A percentile compares a stretch with the other conserved stretches of the same genome.
These are phyloP conservation scores for Dalechampia spathulata DNA, from an alignment of 441 rosid genomes.

Conservation along the genomic window DNA sequence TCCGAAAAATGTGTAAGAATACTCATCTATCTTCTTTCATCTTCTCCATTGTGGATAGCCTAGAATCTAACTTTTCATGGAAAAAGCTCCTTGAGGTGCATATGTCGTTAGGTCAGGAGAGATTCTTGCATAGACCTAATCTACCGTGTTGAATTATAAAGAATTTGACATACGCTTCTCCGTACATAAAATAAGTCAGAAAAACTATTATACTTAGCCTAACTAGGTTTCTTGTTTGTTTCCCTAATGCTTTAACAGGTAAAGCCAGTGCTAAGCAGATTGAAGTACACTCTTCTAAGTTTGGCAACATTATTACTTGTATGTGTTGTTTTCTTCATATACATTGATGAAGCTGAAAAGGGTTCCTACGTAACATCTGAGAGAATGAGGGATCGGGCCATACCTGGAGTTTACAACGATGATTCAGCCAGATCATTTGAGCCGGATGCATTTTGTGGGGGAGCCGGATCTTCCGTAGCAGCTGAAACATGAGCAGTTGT, in stretches of 20 bases:
- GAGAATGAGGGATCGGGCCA: constrained; percentile 31
- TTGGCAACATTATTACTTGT: constrained; percentile 54
- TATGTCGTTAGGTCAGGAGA: too few relatives aligned
- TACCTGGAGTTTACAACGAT: constrained; percentile 76
- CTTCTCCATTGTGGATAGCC: too few relatives aligned
- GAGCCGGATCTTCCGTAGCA: constrained; percentile 41
- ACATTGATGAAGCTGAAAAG: constrained; percentile 43
- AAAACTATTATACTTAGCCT: too few relatives aligned
- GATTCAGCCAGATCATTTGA: constrained; percentile 84
- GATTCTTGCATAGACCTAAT: too few relatives aligned
- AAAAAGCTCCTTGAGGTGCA: too few relatives aligned
- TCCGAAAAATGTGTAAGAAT: too few relatives aligned
- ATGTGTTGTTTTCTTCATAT: constrained; percentile 47
- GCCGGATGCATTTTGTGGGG: constrained; percentile 83
- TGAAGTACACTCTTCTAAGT: constrained; percentile 61
- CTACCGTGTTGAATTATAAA: too few relatives aligned
- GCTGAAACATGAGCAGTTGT: neutral
- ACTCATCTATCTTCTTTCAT: too few relatives aligned
- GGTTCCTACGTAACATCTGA: constrained; percentile 20
- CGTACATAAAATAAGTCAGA: constrained; percentile 22
- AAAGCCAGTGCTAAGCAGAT: constrained; percentile 67
- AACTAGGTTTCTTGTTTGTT: too few relatives aligned
- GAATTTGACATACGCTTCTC: too few relatives aligned
- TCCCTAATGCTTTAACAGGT: too few relatives aligned
- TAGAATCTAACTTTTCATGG: too few relatives aligned